Percentiles rank a stretch among this genome's conserved stretches.
Conservation (phyloP, 768 basidiomycete species). For the Steccherinum ochraceum region DNA sequence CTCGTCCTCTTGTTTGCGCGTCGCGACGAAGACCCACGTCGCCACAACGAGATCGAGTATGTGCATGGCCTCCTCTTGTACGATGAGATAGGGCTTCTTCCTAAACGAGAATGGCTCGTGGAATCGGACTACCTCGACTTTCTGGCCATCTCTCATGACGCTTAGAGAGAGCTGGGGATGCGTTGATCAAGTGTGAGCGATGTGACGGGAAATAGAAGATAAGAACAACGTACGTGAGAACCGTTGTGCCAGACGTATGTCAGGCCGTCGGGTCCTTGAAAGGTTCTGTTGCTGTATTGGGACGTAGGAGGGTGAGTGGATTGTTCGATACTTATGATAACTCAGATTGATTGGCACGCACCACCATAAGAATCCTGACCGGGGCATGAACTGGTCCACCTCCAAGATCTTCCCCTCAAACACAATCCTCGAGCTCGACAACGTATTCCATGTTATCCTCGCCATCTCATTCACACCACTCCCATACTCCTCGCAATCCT, state of each 20-base stretch:
- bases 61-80: no score
- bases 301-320: not conserved
- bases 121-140: no score
- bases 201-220: no score
- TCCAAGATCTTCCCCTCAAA: not conserved
- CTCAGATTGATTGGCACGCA: not conserved
- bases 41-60: no score
- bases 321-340: not conserved
- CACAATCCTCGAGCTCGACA: not conserved
- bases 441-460: slow-evolving; percentile 4
- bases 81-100: no score
- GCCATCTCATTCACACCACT: slow-evolving; percentile 1
- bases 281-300: not conserved
- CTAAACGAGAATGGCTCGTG: no score
- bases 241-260: not conserved
- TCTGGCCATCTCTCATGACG: no score
- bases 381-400: slow-evolving; percentile 1
- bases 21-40: no score
- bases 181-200: no score
- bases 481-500: not conserved
- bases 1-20: no score
- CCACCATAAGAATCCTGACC: not conserved
- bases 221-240: not conserved
- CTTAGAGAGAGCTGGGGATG: no score
- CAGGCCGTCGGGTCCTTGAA: not conserved